phyloP scores from a whole-genome alignment of 345 rosid genomes.

The Eucalyptus marginata region DNA sequence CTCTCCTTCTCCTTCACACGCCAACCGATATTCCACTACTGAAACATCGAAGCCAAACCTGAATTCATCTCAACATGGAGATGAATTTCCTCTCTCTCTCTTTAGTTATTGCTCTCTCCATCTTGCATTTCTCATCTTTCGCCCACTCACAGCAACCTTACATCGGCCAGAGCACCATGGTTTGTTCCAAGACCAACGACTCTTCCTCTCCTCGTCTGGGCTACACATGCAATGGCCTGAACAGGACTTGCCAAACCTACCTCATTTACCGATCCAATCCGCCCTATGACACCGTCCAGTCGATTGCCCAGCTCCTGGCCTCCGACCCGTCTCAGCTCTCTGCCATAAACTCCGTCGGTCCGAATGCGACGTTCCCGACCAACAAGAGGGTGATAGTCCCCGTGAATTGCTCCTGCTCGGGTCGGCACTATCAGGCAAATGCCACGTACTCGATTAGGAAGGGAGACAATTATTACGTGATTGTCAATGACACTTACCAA shows the following conservation, averaged over 20 bases:
- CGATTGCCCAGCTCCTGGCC: conserved; percentile 17
- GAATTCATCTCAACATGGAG: neutral
- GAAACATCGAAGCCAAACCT: neutral
- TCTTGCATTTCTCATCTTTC: neutral
- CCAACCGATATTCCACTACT: neutral
- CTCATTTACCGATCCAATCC: conserved; percentile 15
- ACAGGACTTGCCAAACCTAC: conserved; percentile 6
- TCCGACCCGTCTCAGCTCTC: conserved; percentile 20
- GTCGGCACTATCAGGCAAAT: conserved; percentile 26
- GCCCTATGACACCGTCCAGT: conserved; percentile 12
- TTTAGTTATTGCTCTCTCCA: neutral
- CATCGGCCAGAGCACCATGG: neutral
- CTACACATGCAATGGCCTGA: conserved; percentile 4
- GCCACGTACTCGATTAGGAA: conserved; percentile 10
- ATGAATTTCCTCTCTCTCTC: neutral
- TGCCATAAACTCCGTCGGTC: conserved; percentile 11
- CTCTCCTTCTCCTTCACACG: neutral
- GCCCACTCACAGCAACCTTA: conserved; percentile 16
- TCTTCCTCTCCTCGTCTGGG: neutral
- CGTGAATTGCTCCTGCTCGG: conserved; percentile 20
- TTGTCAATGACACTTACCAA: conserved; percentile 13
- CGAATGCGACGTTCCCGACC: neutral
- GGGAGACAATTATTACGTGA: neutral
- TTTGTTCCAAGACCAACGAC: neutral
- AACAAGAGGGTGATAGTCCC: conserved; percentile 26